A percentile compares a stretch with the other conserved stretches of the same genome.
Evolutionary conservation across 176 grass and related monocot genomes (phyloP).

Genomic region (Pontederia paniculata): DNA sequence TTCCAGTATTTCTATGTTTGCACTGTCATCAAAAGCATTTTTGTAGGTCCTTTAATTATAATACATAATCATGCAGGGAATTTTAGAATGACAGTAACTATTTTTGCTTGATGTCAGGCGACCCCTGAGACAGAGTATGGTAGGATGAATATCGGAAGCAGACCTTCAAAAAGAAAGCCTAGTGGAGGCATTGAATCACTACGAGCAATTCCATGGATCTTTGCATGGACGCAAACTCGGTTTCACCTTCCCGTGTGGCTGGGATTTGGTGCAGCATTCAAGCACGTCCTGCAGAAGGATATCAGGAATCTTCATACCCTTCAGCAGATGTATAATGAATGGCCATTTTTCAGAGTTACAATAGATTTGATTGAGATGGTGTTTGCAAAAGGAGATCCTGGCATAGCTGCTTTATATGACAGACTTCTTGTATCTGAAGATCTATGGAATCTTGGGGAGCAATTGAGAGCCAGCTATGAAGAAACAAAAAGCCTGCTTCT

Average conservation of each 20-base stretch:
- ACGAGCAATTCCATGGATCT: slow-evolving; percentile 36
- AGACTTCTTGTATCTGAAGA: slow-evolving; percentile 39
- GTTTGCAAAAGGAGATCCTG: slow-evolving; percentile 91
- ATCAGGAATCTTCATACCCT: slow-evolving; percentile 26
- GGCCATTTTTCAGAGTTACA: slow-evolving; percentile 34
- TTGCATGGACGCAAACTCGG: slow-evolving; percentile 34
- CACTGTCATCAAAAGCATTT: too few relatives aligned
- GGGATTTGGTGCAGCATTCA: slow-evolving; percentile 28
- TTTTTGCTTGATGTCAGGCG: slow-evolving; percentile 2
- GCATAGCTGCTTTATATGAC: slow-evolving; percentile 84
- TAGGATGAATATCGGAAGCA: slow-evolving; percentile 33
- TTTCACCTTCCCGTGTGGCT: slow-evolving; percentile 37
- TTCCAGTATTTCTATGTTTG: too few relatives aligned
- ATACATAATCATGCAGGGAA: too few relatives aligned
- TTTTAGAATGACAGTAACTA: too few relatives aligned
- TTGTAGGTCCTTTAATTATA: too few relatives aligned
- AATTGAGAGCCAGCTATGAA: slow-evolving; percentile 22
- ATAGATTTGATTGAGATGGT: slow-evolving; percentile 48
- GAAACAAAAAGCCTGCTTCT: slow-evolving; percentile 30
- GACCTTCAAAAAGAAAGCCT: slow-evolving; percentile 31
- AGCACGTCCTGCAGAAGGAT: slow-evolving; percentile 20
- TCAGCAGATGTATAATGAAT: slow-evolving; percentile 34
- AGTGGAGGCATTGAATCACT: slow-evolving; percentile 30
- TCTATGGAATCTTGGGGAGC: slow-evolving; percentile 24
- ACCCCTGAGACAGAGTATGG: slow-evolving; percentile 32